These are phyloP conservation scores for Puccinia horiana DNA, from an alignment of 1,284 basidiomycete genomes.

Conservation along the genomic window DNA sequence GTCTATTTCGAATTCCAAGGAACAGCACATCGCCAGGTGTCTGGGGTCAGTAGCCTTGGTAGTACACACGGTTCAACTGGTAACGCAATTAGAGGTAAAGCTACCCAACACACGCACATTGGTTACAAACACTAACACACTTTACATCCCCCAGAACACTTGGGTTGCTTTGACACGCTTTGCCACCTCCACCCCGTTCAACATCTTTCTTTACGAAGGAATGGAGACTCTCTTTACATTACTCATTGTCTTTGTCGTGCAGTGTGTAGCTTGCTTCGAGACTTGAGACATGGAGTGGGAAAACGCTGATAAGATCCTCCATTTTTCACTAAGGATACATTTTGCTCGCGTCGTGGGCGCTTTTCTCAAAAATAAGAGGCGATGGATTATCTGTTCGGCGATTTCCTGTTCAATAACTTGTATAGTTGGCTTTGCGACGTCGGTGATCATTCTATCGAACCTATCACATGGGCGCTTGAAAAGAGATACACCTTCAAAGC, in stretches of 20 bases:
- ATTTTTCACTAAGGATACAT: conserved; percentile 8
- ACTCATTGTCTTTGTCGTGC: conserved; percentile 25
- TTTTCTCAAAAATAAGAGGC: conserved; percentile 4
- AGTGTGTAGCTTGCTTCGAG: conserved; percentile 5
- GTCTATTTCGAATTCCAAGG: conserved; percentile 24
- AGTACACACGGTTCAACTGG: conserved; percentile 2
- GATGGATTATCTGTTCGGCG: conserved; percentile 27
- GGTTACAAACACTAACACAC: not conserved
- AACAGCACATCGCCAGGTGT: conserved; percentile 10
- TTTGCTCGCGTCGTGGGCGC: conserved; percentile 22
- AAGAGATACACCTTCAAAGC: conserved; percentile 13
- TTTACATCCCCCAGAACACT: conserved; percentile 7
- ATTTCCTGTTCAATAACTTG: conserved; percentile 2
- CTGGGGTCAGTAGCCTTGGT: conserved; percentile 20
- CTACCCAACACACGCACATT: not conserved
- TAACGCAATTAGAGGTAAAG: conserved; percentile 16
- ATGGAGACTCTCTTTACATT: conserved; percentile 29
- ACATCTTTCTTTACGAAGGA: conserved; percentile 38
- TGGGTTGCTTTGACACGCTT: conserved; percentile 18
- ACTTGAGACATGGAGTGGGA: not conserved
- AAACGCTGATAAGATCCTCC: not conserved
- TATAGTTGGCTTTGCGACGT: conserved; percentile 9
- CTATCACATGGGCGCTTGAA: conserved; percentile 7
- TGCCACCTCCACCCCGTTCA: conserved; percentile 5
- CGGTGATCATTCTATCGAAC: not conserved